Base-by-base conservation (phyloP, 2,329 filamentous ascomycete genomes). In the Peltaster fructicola region DNA sequence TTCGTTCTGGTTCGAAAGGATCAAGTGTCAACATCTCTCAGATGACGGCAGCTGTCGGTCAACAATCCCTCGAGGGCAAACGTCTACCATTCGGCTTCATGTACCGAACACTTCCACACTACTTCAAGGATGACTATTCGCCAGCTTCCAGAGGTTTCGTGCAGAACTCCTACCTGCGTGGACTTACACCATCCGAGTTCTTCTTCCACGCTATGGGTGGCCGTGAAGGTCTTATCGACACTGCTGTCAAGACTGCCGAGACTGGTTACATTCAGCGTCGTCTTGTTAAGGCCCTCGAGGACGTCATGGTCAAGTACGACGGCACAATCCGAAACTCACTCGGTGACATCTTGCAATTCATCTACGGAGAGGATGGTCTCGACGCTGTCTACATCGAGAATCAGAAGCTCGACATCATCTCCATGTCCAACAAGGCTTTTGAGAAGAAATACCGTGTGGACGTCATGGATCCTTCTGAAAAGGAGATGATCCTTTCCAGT, bases 181-280 rank as follows among this genome's bases (percentile, higher is more conserved):
- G 88, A 28, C 59, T 98, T 30, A 98, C 90, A 1, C 88, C 88
- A 0, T 75, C 79, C 1, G 88, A 98, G 41, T 98, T 98, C 58
- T 98, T 93, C 61, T 98, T 98, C 66, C 88, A 98, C 67, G 88
- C 88, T 47, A 98, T 98, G 88, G 88, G 88, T 63, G 88, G 88
- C 81, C 73, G 88, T 61, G 88, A 98, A 57, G 88, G 88, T 91
- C 65, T 98, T 27, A 98, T 98, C 42, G 88, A 98, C 65, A 98
- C 88, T 25, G 88, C 88, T 38, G 90, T 98, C 56, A 98, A 98
- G 67, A 98, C 88, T 37, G 88, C 88, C 11, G 90, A 98, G 54
- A 98, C 90, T 30, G 88, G 88, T 56, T 98, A 98, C 52, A 98
- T 98, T 37, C 90, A 98, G 55, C 80, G 88, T 57, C 82, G 90